Evolutionary conservation across 305 asterid species (phyloP), one percentile per base, ranked within the genome.

Genomic region (Rubia peregrina): DNA sequence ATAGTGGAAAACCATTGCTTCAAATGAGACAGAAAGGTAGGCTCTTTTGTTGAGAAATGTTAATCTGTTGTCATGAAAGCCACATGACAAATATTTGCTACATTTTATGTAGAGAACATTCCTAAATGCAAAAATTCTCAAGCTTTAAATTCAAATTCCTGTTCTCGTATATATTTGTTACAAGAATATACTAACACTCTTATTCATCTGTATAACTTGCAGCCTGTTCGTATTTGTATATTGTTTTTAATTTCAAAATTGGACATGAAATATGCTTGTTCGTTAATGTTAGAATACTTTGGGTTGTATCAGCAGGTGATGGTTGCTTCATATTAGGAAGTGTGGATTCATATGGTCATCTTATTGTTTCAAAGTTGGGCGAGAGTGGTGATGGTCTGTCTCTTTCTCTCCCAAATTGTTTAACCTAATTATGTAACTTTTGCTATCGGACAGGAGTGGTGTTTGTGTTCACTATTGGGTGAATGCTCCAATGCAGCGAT

Each of bases 321-420:
- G 86, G 77, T 77, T 82, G 82, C 87, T 86, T 81, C 68, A 68
- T 88, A 16, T 76, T 93, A 86, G 98, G 98, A 78, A 93, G 97
- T 67, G 97, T 91, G 55, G 97, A 93, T 84, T 85, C 90, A 49
- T 85, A 84, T 71, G 98, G 98, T 24, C 89, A 88, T 72, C 89
- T 91, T 73, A 88, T 93, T 73, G 98, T 93, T 74, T 89, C 98
- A 61, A 86, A 80, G 84, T 63, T 93, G 81, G 84, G 88, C 76
- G 73, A 79, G 49, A 71, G 75, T 78, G 69, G 75, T 74, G 72
- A 82, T 71, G 94, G 95, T 68, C 38, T 42, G 26, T 14, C 55
- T 53, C 55, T 9, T 38, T 43, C 65, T 51, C n/a, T 44, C 55
- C 36, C 36, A 13, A 6, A 24, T 5, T 49, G 9, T 4, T 21